phyloP scores from a whole-genome alignment of 2,329 filamentous ascomycete species.

The Thielaviopsis punctulata region DNA sequence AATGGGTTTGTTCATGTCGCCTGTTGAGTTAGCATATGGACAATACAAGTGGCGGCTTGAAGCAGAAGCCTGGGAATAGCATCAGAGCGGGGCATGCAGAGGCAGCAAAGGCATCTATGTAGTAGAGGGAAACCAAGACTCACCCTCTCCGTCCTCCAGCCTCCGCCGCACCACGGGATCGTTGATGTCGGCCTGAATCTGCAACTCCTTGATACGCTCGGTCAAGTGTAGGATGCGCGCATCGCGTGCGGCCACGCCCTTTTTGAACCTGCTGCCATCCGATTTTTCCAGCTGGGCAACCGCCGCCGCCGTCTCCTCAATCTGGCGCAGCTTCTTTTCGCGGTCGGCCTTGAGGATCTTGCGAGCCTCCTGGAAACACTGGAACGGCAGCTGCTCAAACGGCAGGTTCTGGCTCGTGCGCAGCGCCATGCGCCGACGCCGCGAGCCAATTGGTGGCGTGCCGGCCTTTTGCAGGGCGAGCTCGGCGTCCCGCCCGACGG shows the following conservation, averaged over 20 bases:
- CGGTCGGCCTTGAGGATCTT: constrained; percentile 68
- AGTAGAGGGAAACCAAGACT: constrained; percentile 18
- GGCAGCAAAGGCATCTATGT: too few relatives aligned
- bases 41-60: too few relatives aligned
- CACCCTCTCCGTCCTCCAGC: constrained; percentile 84
- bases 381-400: constrained; percentile 88
- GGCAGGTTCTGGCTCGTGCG: constrained; percentile 45
- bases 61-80: too few relatives aligned
- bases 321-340: constrained; percentile 59
- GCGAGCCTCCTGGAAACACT: constrained; percentile 93
- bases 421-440: constrained; percentile 62
- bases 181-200: constrained; percentile 86
- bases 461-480: constrained; percentile 49
- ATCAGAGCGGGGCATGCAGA: too few relatives aligned
- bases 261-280: constrained; percentile 37
- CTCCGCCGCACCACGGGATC: constrained; percentile 84
- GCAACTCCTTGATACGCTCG: constrained; percentile 56
- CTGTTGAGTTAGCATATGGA: too few relatives aligned
- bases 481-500: constrained; percentile 46
- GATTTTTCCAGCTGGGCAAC: constrained; percentile 50
- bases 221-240: constrained; percentile 52
- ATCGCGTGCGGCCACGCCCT: constrained; percentile 48
- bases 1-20: constrained; percentile 90
- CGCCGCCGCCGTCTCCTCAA: constrained; percentile 47
- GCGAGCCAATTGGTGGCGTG: constrained; percentile 60